Conservation (phyloP, 345 rosid species). For the Aurinia saxatilis region DNA sequence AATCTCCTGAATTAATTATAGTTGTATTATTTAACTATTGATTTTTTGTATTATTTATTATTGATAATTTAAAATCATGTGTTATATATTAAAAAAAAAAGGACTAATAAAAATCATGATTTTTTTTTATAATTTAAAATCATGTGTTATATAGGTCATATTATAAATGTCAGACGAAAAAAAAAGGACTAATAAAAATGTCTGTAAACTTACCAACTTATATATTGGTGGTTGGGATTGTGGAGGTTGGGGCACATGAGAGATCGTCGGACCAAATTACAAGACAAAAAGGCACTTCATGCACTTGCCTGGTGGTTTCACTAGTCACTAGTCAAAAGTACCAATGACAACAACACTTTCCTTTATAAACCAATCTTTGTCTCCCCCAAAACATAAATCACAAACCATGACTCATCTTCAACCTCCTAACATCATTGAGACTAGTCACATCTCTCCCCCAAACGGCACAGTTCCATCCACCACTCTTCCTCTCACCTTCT, state of each 20-base stretch:
- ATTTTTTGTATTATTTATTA: too few relatives aligned
- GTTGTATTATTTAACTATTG: too few relatives aligned
- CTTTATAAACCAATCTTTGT: neutral
- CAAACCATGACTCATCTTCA: neutral
- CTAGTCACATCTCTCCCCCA: constrained; percentile 29
- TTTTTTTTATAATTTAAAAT: too few relatives aligned
- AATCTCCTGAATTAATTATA: too few relatives aligned
- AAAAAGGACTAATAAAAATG: too few relatives aligned
- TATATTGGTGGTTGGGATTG: neutral
- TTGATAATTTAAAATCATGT: too few relatives aligned
- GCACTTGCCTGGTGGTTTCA: constrained; percentile 25
- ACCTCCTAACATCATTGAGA: constrained; percentile 17
- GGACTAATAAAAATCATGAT: too few relatives aligned
- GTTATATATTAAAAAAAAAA: too few relatives aligned
- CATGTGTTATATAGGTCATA: too few relatives aligned
- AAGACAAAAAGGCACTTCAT: neutral
- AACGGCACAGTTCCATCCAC: constrained; percentile 24
- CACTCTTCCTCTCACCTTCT: constrained; percentile 12
- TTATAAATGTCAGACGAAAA: too few relatives aligned
- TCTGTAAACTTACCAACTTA: neutral
- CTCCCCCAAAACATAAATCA: neutral
- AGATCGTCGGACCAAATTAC: neutral
- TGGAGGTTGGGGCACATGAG: constrained; percentile 11
- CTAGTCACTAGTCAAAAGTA: neutral
- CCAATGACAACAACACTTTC: neutral